Evolutionary conservation across 768 basidiomycete species (phyloP).

Genomic region (Macrolepiota dolichaula): DNA sequence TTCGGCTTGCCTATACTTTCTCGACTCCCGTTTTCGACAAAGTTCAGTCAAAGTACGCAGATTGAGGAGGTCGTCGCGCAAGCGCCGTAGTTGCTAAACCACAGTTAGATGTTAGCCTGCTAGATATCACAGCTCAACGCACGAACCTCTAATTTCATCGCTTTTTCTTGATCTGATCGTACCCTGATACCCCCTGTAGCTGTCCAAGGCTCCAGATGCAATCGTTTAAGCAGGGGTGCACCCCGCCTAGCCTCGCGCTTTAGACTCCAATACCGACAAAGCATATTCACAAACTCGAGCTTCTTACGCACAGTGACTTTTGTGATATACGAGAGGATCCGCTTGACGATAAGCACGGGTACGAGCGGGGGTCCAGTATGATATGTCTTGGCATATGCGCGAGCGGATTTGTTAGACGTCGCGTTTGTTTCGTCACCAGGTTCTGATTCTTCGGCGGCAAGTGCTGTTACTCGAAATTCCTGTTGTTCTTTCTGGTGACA

Average conservation of each 20-base stretch:
- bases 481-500: slow-evolving; percentile 55
- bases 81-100: slow-evolving; percentile 48
- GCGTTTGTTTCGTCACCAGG: slow-evolving; percentile 34
- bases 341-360: slow-evolving; percentile 78
- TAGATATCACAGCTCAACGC: neutral
- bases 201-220: slow-evolving; percentile 98
- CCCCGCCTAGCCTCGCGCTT: slow-evolving; percentile 92
- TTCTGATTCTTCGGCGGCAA: slow-evolving; percentile 48
- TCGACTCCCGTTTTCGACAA: slow-evolving; percentile 73
- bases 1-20: slow-evolving; percentile 70
- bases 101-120: neutral
- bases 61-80: slow-evolving; percentile 75
- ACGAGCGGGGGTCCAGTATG: slow-evolving; percentile 91
- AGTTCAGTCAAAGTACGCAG: slow-evolving; percentile 65
- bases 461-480: slow-evolving; percentile 53
- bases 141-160: slow-evolving; percentile 76
- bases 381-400: slow-evolving; percentile 90
- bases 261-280: slow-evolving; percentile 95
- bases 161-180: slow-evolving; percentile 80
- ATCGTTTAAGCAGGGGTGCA: slow-evolving; percentile 86
- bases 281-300: slow-evolving; percentile 65
- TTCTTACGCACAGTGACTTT: slow-evolving; percentile 75
- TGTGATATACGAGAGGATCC: slow-evolving; percentile 70
- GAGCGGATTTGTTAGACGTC: slow-evolving; percentile 70
- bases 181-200: slow-evolving; percentile 60